Percentiles rank a stretch among this genome's conserved stretches.
Evolutionary conservation across 768 basidiomycete genomes (phyloP).

Genomic region (Suillus brevipes): DNA sequence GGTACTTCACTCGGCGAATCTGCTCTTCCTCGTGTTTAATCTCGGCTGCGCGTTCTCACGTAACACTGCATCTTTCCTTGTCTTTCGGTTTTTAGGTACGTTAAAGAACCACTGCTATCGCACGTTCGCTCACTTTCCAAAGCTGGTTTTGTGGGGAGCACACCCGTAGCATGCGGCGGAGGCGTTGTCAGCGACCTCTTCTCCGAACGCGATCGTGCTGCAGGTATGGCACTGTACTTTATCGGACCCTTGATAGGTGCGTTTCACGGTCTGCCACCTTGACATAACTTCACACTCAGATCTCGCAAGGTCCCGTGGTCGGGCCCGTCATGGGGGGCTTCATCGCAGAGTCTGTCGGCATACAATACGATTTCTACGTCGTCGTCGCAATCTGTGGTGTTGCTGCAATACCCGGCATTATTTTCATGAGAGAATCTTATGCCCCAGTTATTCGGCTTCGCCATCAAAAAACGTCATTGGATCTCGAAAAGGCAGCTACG

Average conservation of each 20-base stretch:
- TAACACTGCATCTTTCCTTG: constrained; percentile 45
- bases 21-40: background rate
- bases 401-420: background rate
- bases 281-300: constrained; percentile 1
- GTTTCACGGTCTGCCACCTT: background rate
- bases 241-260: constrained; percentile 62
- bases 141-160: constrained; percentile 67
- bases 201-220: constrained; percentile 57
- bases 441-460: constrained; percentile 14
- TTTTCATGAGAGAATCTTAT: background rate
- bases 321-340: constrained; percentile 48
- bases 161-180: constrained; percentile 64
- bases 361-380: background rate
- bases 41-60: background rate
- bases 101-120: constrained; percentile 1
- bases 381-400: background rate
- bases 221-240: constrained; percentile 69
- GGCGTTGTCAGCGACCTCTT: constrained; percentile 69
- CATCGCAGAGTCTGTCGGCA: background rate
- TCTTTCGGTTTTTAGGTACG: constrained; percentile 70
- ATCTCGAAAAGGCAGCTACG: constrained; percentile 46
- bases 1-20: background rate
- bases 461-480: constrained; percentile 24
- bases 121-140: background rate
- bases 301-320: constrained; percentile 43